Conservation (phyloP, 2,329 filamentous ascomycete genomes). For the Cryphonectria nitschkei region DNA sequence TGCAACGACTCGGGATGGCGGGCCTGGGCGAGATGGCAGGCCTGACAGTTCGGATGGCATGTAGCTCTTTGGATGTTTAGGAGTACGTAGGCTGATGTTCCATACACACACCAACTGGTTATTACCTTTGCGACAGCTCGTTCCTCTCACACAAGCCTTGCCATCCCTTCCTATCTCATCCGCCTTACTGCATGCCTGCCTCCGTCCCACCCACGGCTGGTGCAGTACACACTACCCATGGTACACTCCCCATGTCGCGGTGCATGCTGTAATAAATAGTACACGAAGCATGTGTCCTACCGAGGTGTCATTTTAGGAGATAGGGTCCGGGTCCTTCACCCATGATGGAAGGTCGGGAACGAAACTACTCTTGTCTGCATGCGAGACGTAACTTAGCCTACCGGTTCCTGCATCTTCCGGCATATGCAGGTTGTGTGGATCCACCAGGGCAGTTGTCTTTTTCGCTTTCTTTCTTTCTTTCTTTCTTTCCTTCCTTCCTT, state of each 20-base stretch:
- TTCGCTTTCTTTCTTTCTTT: no score
- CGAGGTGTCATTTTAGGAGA: background rate
- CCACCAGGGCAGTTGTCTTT: background rate
- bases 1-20: background rate
- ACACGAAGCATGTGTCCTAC: background rate
- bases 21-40: background rate
- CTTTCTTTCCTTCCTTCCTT: no score
- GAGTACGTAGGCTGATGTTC: background rate
- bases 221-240: background rate
- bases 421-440: background rate
- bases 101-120: no score
- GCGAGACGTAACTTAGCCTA: slow-evolving; percentile 1
- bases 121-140: no score
- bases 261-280: background rate
- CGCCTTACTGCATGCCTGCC: background rate
- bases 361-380: background rate
- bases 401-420: slow-evolving; percentile 6
- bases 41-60: background rate
- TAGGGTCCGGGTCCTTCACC: background rate
- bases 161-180: background rate
- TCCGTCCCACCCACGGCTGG: background rate
- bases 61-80: no score
- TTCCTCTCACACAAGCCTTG: background rate
- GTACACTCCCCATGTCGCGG: background rate
- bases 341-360: background rate